Evolutionary conservation across 2,329 filamentous ascomycete species (phyloP), one percentile per base, ranked within the genome.

Genomic region (Aspergillus calidoustus): DNA sequence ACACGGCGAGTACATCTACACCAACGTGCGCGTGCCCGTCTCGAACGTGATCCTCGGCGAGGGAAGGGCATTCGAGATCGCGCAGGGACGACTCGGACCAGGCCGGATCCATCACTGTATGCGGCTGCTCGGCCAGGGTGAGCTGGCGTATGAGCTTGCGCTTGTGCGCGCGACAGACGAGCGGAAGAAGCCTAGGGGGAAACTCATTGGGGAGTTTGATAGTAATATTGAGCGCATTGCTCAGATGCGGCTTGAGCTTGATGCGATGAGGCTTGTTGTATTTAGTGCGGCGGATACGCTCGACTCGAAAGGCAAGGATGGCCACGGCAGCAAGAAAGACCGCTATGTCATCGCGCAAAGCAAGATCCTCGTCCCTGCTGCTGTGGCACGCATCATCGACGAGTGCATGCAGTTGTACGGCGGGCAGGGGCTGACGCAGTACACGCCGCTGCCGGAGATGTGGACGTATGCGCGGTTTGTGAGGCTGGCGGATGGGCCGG

Each of bases 281-380:
- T 86, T 95, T 68, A 95, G 96, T 79, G 93, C 92, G 0, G 92
- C 92, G 61, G 89, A 93, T 76, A 91, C 90, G 79, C 96, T 96
- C 82, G 92, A 97, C 79, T 85, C 90, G 60, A 83, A 87, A n/a
- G 90, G 92, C 25, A 28, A 28, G 25, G 25, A 28, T 28, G 25
- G 25, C 25, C 25, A 28, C 25, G 25, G 25, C 25, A 57, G 60
- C 19, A 66, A 60, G 7, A 47, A 31, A 1, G 59, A 41, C 2
- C 38, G 43, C 2, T 57, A 61, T 49, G 59, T 54, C 15, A 61
- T 61, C 43, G 59, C 59, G 11, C 54, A 61, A 41, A 57, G 54
- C 49, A 61, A 61, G 59, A 57, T 61, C 5, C 54, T 57, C 2
- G 59, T 61, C 3, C 59, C 59, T 1, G 31, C 46, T 15, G 25